Evolutionary conservation across 768 basidiomycete genomes (phyloP), one percentile per base, ranked within the genome.

Genomic region (Leccinellum luteum): DNA sequence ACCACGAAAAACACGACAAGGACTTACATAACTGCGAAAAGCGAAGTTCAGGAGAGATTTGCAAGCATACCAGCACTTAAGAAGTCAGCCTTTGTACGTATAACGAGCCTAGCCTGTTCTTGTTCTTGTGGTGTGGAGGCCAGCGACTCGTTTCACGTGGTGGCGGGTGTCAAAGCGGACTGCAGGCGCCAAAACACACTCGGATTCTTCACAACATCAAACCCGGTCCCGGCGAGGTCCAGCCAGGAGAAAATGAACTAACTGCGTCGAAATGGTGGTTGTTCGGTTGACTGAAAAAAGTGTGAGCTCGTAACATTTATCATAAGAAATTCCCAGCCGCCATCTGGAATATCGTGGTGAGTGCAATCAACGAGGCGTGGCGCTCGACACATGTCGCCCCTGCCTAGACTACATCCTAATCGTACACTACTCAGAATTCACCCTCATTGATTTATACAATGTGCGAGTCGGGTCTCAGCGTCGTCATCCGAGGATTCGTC

Each of bases 1-100:
- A 65, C 58, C 60, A 66, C 58, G 38, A 68, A 61, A 27, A 62
- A 66, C 61, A 60, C 60, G 35, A 60, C 66, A n/a, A 21, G 59
- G 60, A 72, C 72, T 72, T 73, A 73, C 71, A 74, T 74, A 74
- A 74, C 69, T 34, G 63, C 49, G 45, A 71, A 44, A 55, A 61
- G 63, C 50, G 19, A 54, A 54, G 60, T 66, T 69, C 56, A 74
- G 62, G 52, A 64, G 55, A 54, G 62, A 55, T 55, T 63, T 58
- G 60, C 64, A 58, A 69, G 63, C 72, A 69, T 73, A 73, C 60
- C 67, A 69, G 67, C 31, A 69, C 69, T 67, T 56, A 65, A n/a
- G n/a, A 66, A 63, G 52, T 65, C 57, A 70, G 53, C 63, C 60
- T 65, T 69, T 70, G 53, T 55, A 52, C 45, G 41, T 52, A 59